phyloP scores from a whole-genome alignment of 805 yeast species.

The Starmerella vaccinii region DNA sequence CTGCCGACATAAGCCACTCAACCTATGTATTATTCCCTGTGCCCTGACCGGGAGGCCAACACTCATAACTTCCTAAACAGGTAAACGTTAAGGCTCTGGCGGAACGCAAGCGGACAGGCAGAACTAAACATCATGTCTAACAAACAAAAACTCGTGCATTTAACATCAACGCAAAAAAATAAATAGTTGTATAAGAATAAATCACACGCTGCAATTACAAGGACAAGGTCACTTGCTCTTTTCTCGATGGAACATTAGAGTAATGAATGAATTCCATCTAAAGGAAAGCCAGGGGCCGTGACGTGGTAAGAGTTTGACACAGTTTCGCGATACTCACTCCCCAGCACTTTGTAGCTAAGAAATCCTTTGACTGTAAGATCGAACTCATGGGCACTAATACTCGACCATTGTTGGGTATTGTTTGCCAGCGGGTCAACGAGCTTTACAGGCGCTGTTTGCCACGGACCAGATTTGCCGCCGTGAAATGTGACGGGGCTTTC shows the following conservation, averaged over 20 bases:
- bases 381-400: slow-evolving; percentile 66
- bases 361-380: slow-evolving; percentile 77
- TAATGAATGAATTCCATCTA: neutral
- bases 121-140: neutral
- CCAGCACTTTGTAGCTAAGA: slow-evolving; percentile 59
- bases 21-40: no score
- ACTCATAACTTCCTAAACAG: neutral
- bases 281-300: slow-evolving; percentile 9
- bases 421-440: slow-evolving; percentile 59
- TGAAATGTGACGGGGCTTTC: slow-evolving; percentile 66
- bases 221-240: neutral
- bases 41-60: neutral
- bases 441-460: slow-evolving; percentile 60
- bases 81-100: neutral
- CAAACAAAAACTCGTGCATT: neutral
- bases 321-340: slow-evolving; percentile 25
- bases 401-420: slow-evolving; percentile 46
- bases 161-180: neutral
- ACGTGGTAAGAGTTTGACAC: slow-evolving; percentile 21
- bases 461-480: slow-evolving; percentile 35
- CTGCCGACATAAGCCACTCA: no score
- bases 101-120: no score
- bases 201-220: neutral
- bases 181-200: neutral
- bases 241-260: neutral